Conservation (phyloP, 257 asterid species). For the Ophiorrhiza pumila region DNA sequence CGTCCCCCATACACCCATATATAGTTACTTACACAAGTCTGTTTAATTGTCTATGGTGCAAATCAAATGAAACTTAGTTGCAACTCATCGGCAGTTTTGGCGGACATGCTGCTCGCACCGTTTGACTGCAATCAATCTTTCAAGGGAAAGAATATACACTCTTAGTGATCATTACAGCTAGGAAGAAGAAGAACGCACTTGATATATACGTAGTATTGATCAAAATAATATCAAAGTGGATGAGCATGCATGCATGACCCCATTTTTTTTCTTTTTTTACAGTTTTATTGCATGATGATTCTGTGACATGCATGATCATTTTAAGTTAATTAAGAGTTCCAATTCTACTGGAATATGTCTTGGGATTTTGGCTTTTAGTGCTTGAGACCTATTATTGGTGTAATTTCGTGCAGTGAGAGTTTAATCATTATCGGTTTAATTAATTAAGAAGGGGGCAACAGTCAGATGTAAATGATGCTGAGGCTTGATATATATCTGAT, state of each 20-base stretch:
- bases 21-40: no score
- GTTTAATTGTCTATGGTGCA: not conserved
- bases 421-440: not conserved
- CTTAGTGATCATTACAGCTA: no score
- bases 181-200: no score
- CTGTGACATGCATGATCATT: not conserved
- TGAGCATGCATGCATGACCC: not conserved
- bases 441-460: not conserved
- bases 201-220: no score
- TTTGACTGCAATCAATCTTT: no score
- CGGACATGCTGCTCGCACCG: no score
- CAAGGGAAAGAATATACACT: no score
- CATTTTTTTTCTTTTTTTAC: no score
- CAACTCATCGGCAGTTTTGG: no score
- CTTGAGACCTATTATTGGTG: not conserved
- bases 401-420: not conserved
- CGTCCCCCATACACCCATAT: no score
- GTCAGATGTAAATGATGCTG: slow-evolving; percentile 1
- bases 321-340: not conserved
- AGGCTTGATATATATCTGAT: slow-evolving; percentile 8
- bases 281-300: no score
- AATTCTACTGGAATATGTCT: not conserved
- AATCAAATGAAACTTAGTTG: not conserved
- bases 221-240: no score
- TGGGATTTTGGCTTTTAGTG: not conserved